Percentiles rank a stretch among this genome's conserved stretches.
Conservation (phyloP, 805 yeast genomes). For the Wickerhamiella nectarea region DNA sequence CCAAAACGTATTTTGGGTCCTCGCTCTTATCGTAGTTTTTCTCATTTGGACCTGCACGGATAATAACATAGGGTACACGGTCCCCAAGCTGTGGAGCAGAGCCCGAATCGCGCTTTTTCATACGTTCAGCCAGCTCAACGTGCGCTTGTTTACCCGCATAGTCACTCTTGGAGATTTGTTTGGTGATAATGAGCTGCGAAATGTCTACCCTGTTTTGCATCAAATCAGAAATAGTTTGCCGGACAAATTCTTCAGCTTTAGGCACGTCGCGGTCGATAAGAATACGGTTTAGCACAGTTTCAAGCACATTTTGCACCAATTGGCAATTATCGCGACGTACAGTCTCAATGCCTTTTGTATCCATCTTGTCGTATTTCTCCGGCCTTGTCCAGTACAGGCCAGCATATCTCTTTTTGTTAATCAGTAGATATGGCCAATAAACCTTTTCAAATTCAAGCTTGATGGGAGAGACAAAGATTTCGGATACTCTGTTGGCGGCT, state of each 20-base stretch:
- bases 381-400: constrained; percentile 94
- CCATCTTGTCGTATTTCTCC: constrained; percentile 89
- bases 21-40: constrained; percentile 93
- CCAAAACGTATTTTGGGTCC: constrained; percentile 87
- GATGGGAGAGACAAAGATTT: constrained; percentile 68
- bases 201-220: constrained; percentile 84
- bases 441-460: constrained; percentile 94
- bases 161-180: constrained; percentile 76
- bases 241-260: constrained; percentile 75
- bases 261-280: constrained; percentile 76
- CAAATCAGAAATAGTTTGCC: constrained; percentile 75
- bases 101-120: constrained; percentile 94
- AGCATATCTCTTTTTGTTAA: constrained; percentile 93
- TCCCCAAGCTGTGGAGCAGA: constrained; percentile 96
- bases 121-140: constrained; percentile 87
- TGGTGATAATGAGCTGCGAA: constrained; percentile 86
- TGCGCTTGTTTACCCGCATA: constrained; percentile 96
- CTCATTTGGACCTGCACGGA: constrained; percentile 60
- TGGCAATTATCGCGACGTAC: constrained; percentile 97
- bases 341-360: constrained; percentile 95
- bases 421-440: constrained; percentile 83
- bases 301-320: constrained; percentile 85
- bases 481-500: constrained; percentile 81
- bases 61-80: constrained; percentile 93
- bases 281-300: constrained; percentile 72